Evolutionary conservation across 805 yeast genomes (phyloP), one percentile per base, ranked within the genome.

Genomic region (Candida qinlingensis): DNA sequence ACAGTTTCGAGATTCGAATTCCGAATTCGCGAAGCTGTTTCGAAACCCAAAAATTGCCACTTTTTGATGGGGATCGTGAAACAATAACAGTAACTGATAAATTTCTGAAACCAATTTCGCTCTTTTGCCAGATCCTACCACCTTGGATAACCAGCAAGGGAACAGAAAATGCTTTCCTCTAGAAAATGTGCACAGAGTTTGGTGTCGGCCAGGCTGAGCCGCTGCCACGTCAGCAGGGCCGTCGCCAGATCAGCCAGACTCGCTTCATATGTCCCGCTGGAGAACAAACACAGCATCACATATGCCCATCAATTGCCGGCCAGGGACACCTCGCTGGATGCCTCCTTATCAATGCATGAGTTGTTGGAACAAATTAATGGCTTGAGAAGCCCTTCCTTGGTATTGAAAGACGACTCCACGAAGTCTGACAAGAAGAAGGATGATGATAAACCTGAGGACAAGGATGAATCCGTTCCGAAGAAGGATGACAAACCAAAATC

Each of bases 341-440:
- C 38, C 10, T 51, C 50, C 10, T 39, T 54, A 2, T 49, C 58
- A 5, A 51, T 57, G 57, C 44, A 49, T 4, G 54, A 54, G 5
- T 40, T 60, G 0, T 46, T 60, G 11, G 61, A 60, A 44, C 53
- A 59, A 39, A 45, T 59, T 49, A 60, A 60, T 36, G 63, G 61
- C 3, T 43, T 61, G 33, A 34, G 41, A 25, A 34, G 37, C 13
- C 39, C 28, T n/a, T 45, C 53, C 36, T 42, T 42, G 42, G 6
- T 33, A 2, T 41, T 50, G 41, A 55, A 53, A 33, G 47, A 46
- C 31, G 50, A 42, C n/a, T n/a, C 37, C 19, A 12, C 41, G 6
- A 34, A 38, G 27, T 27, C 42, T n/a, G 10, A 41, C 9, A 42
- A 42, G 30, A 26, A 41, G 6, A 38, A 39, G 34, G 50, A 46